Conservation (phyloP, 805 yeast species). For the Pachysolen tannophilus region DNA sequence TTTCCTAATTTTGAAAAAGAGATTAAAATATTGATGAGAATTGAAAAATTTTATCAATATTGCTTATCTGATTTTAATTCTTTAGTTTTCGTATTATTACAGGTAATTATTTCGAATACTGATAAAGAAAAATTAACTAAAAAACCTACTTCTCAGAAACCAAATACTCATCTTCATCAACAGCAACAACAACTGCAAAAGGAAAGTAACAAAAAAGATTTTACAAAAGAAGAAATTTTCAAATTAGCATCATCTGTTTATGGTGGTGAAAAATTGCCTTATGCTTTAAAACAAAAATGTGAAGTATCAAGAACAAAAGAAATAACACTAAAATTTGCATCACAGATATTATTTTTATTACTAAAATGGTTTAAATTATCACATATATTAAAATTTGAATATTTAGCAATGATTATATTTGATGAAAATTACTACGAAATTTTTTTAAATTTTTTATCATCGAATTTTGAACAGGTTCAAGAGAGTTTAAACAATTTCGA, state of each 20-base stretch:
- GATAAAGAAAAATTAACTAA: slow-evolving; percentile 6
- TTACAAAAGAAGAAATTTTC: slow-evolving; percentile 16
- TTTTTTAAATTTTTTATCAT: slow-evolving; percentile 24
- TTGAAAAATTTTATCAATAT: slow-evolving; percentile 51
- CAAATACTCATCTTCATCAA: too few species aligned
- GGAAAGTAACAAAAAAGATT: slow-evolving; percentile 15
- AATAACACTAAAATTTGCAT: slow-evolving; percentile 47
- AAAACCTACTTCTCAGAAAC: slow-evolving; percentile 2
- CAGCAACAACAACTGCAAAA: slow-evolving; percentile 11
- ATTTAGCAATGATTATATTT: slow-evolving; percentile 59
- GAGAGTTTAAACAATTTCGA: slow-evolving; percentile 5
- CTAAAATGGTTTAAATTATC: slow-evolving; percentile 72
- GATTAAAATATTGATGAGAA: slow-evolving; percentile 37
- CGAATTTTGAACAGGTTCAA: slow-evolving; percentile 15
- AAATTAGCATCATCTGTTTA: slow-evolving; percentile 10
- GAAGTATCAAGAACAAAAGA: slow-evolving; percentile 59
- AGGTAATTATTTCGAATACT: slow-evolving; percentile 46
- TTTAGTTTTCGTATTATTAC: slow-evolving; percentile 54
- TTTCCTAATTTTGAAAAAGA: slow-evolving; percentile 29
- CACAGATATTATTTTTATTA: slow-evolving; percentile 44
- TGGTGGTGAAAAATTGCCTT: background rate
- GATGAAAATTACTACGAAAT: slow-evolving; percentile 54
- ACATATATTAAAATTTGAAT: slow-evolving; percentile 76
- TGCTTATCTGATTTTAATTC: slow-evolving; percentile 53
- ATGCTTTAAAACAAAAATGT: slow-evolving; percentile 30